Evolutionary conservation across 108 stramenopile genomes (phyloP), one percentile per base, ranked within the genome.

Genomic region (Discostella stelligeroides): DNA sequence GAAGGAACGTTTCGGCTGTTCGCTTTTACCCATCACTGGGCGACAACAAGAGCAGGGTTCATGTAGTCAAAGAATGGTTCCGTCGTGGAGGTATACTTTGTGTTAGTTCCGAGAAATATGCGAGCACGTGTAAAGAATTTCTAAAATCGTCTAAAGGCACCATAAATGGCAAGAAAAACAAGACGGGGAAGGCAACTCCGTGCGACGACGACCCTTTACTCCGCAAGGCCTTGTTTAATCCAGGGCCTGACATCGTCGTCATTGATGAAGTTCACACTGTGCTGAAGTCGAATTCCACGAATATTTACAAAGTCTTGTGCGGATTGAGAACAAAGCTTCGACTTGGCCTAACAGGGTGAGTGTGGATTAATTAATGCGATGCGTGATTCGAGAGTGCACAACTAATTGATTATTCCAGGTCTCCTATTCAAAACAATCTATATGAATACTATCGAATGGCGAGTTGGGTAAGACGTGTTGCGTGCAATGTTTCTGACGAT

Each of bases 251-350:
- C 45, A 62, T 84, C 21, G 74, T 89, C 0, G 69, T 87, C 2
- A 38, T 88, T 5, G 91, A 92, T 66, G 91, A 92, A 77, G 88
- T 79, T 7, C 91, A 92, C 68, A 66, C 66, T 13, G 81, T 85
- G 84, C 68, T 92, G 34, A 88, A 86, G 56, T 85, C 59, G 12
- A 74, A 70, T 25, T 61, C 49, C 15, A 83, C 64, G 34, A 51
- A 74, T 15, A 72, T 84, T 15, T 86, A 30, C 58, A 86, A 84
- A 58, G 82, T 79, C 7, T 70, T 89, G 23, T 43, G 53, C 21
- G 46, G 14, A 14, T 56, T 89, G 49, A 54, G 50, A 28, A 86
- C 88, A 21, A 72, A 29, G 24, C 55, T 86, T 49, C 81, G 87
- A 18, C 75, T 92, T 49, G 82, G 69, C n/a, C 72, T 92, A 2